Conservation (phyloP, 495 filamentous ascomycete species). For the Glutinoglossum americanum region DNA sequence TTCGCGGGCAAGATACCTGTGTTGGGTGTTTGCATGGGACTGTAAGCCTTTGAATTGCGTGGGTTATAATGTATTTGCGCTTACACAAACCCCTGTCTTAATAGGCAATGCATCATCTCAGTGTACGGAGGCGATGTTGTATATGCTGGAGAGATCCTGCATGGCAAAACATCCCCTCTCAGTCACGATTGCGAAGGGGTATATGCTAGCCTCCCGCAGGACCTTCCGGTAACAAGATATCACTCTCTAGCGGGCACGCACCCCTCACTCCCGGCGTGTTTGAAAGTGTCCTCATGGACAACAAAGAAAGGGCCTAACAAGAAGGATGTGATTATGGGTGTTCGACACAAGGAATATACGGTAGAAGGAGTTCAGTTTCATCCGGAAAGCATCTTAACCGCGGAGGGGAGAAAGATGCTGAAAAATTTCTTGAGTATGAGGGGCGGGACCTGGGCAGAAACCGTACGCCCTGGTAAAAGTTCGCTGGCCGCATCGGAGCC, state of each 20-base stretch:
- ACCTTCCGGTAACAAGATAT: conserved; percentile 77
- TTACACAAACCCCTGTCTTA: background rate
- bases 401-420: conserved; percentile 70
- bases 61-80: background rate
- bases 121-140: conserved; percentile 79
- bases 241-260: conserved; percentile 92
- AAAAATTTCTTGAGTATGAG: conserved; percentile 75
- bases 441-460: conserved; percentile 78
- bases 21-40: conserved; percentile 96
- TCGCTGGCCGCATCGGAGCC: background rate
- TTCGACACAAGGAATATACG: conserved; percentile 73
- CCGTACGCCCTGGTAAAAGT: conserved; percentile 23
- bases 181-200: conserved; percentile 75
- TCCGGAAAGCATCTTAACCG: conserved; percentile 88
- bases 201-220: conserved; percentile 55
- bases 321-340: conserved; percentile 82
- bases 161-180: conserved; percentile 87
- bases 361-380: conserved; percentile 96
- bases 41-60: conserved; percentile 29
- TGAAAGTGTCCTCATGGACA: conserved; percentile 81
- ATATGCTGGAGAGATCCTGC: conserved; percentile 86
- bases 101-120: conserved; percentile 72
- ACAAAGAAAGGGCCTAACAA: conserved; percentile 29
- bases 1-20: conserved; percentile 94
- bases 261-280: conserved; percentile 60